A percentile compares a stretch with the other conserved stretches of the same genome.
phyloP scores from a whole-genome alignment of 129 eudicot genomes.

The Helianthus tuberosus region DNA sequence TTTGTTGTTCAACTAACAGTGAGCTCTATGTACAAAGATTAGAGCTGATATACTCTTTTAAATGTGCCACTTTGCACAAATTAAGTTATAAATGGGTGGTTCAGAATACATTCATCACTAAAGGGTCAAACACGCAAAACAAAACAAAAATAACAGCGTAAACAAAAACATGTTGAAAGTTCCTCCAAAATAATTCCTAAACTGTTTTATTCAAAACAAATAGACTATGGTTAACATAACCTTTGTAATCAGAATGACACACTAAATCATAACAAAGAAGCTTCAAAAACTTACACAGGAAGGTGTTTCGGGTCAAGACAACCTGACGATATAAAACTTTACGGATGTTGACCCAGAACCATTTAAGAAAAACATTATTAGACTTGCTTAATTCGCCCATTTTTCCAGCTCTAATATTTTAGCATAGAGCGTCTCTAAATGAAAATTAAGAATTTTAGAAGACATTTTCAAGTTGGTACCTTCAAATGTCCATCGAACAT shows the following conservation, averaged over 20 bases:
- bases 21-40: background rate
- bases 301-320: background rate
- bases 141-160: background rate
- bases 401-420: constrained; percentile 6
- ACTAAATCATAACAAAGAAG: background rate
- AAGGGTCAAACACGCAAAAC: background rate
- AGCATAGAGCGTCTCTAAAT: background rate
- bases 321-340: background rate
- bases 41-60: background rate
- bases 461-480: constrained; percentile 46
- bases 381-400: background rate
- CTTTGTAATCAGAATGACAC: background rate
- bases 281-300: background rate
- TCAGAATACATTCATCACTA: too few species aligned
- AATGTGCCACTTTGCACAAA: too few species aligned
- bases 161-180: background rate
- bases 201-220: background rate
- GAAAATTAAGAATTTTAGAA: background rate
- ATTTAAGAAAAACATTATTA: background rate
- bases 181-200: background rate
- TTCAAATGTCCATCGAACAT: constrained; percentile 72
- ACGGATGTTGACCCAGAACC: background rate
- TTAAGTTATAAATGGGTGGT: too few species aligned
- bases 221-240: background rate
- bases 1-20: background rate